These are phyloP conservation scores for Toxicodendron radicans DNA, from an alignment of 345 rosid genomes.

Conservation along the genomic window DNA sequence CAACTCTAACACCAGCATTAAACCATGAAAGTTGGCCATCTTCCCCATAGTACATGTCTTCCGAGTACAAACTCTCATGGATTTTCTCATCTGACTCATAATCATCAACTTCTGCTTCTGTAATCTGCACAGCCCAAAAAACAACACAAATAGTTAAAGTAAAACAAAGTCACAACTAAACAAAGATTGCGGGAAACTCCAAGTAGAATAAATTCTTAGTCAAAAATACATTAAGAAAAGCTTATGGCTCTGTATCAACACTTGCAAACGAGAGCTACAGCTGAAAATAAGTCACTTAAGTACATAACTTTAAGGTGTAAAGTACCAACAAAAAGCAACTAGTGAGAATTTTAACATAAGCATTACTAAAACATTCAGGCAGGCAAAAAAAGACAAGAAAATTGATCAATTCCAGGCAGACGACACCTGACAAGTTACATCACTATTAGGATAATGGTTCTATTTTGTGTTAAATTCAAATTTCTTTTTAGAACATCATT, in stretches of 20 bases:
- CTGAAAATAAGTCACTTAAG: background rate
- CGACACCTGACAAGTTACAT: too few species aligned
- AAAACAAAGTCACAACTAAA: background rate
- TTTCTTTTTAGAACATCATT: too few species aligned
- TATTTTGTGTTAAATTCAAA: too few species aligned
- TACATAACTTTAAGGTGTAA: too few species aligned
- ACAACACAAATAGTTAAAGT: background rate
- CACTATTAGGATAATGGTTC: too few species aligned
- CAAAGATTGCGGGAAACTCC: background rate
- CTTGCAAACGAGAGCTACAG: background rate
- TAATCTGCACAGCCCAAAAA: slow-evolving; percentile 38
- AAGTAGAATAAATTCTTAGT: background rate
- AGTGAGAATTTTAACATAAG: too few species aligned
- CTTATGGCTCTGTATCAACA: background rate
- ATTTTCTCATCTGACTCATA: slow-evolving; percentile 58
- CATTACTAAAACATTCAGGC: too few species aligned
- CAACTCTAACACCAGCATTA: slow-evolving; percentile 93
- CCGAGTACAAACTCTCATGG: slow-evolving; percentile 47
- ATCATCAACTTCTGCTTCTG: slow-evolving; percentile 50
- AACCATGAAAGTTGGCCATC: slow-evolving; percentile 94
- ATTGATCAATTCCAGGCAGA: too few species aligned
- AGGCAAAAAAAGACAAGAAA: too few species aligned
- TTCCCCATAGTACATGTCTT: slow-evolving; percentile 69
- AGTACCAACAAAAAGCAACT: too few species aligned
- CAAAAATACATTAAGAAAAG: background rate